Conservation (phyloP, 305 asterid species). For the Fraxinus platypoda region DNA sequence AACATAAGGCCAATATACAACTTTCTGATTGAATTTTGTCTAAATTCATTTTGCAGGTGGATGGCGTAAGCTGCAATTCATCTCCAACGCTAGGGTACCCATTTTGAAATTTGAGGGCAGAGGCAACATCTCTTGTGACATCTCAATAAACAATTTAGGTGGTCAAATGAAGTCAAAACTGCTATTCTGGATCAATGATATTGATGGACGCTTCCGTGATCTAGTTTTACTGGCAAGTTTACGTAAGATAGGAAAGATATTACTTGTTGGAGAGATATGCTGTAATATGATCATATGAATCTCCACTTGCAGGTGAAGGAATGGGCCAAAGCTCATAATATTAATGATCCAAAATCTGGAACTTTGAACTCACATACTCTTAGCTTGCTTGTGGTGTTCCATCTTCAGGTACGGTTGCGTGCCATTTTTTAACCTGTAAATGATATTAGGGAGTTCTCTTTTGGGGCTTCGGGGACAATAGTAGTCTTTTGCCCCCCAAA, state of each 20-base stretch:
- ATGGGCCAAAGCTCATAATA: constrained; percentile 80
- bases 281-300: constrained; percentile 17
- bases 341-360: constrained; percentile 81
- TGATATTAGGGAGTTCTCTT: neutral
- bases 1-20: neutral
- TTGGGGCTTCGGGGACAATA: constrained; percentile 8
- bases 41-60: constrained; percentile 53
- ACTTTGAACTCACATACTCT: constrained; percentile 77
- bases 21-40: neutral
- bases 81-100: constrained; percentile 76
- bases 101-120: constrained; percentile 69
- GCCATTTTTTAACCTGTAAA: constrained; percentile 14
- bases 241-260: constrained; percentile 13
- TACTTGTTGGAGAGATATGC: constrained; percentile 12
- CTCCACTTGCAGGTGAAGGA: constrained; percentile 76
- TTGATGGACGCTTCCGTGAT: constrained; percentile 83
- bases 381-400: constrained; percentile 81
- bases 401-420: constrained; percentile 68
- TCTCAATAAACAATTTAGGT: constrained; percentile 75
- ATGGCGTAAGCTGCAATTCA: constrained; percentile 51
- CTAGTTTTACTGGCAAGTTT: constrained; percentile 81
- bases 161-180: constrained; percentile 96
- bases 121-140: constrained; percentile 72
- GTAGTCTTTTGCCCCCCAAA: neutral
- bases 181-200: constrained; percentile 73